Evolutionary conservation across 345 rosid species (phyloP).

Genomic region (Aegle marmelos): DNA sequence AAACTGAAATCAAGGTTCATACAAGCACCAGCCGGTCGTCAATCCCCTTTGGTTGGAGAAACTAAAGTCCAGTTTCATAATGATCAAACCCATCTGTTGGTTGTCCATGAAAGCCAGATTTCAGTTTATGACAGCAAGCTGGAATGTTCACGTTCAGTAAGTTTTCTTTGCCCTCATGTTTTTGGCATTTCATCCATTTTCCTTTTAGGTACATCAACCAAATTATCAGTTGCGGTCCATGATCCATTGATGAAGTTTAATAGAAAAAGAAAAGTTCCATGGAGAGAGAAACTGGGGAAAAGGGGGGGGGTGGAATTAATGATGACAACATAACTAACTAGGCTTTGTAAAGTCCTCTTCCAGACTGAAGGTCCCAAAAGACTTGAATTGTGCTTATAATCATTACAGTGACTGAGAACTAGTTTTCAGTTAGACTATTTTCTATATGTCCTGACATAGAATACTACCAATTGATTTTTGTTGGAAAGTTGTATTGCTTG

Average conservation of each 20-base stretch:
- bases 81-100: conserved; percentile 44
- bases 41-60: conserved; percentile 34
- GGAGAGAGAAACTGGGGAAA: background rate
- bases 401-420: background rate
- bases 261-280: background rate
- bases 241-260: background rate
- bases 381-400: background rate
- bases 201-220: background rate
- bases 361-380: background rate
- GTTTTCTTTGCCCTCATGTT: conserved; percentile 5
- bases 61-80: conserved; percentile 50
- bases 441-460: background rate
- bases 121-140: conserved; percentile 45
- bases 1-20: conserved; percentile 40
- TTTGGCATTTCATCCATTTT: background rate
- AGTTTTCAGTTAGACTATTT: background rate
- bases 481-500: background rate
- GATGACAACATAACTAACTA: background rate
- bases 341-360: background rate
- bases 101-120: conserved; percentile 45
- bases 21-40: conserved; percentile 39
- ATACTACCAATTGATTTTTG: background rate
- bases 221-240: background rate
- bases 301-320: too few species aligned
- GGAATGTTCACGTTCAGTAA: conserved; percentile 41